These are phyloP conservation scores for Huntiella moniliformis DNA, from an alignment of 2,329 filamentous ascomycete species.

Conservation along the genomic window DNA sequence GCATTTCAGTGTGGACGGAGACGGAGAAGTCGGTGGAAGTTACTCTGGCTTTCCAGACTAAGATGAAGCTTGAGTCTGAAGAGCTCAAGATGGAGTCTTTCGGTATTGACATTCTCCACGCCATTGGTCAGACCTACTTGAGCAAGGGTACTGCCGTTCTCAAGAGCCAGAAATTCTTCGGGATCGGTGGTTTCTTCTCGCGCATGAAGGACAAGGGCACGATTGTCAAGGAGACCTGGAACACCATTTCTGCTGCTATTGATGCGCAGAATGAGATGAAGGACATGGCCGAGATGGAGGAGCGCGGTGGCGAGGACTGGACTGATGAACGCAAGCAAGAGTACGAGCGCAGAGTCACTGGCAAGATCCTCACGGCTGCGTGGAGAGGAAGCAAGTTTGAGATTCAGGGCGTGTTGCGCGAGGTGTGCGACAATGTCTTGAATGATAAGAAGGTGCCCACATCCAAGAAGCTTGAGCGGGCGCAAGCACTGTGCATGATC, in stretches of 20 bases:
- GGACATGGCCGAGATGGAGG: conserved; percentile 93
- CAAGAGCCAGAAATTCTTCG: conserved; percentile 91
- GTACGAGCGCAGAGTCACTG: conserved; percentile 87
- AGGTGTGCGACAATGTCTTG: conserved; percentile 80
- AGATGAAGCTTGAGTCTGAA: conserved; percentile 86
- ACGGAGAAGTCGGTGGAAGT: conserved; percentile 78
- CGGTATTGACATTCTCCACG: conserved; percentile 85
- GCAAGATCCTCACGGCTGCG: conserved; percentile 91
- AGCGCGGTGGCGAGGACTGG: conserved; percentile 91
- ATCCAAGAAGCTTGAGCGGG: conserved; percentile 74
- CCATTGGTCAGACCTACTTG: conserved; percentile 79
- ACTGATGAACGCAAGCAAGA: conserved; percentile 93
- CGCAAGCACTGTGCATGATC: conserved; percentile 71
- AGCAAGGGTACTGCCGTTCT: conserved; percentile 74
- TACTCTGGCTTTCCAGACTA: conserved; percentile 77
- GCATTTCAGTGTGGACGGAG: conserved; percentile 89
- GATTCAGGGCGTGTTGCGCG: conserved; percentile 85
- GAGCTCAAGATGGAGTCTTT: conserved; percentile 99
- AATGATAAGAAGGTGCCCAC: conserved; percentile 61
- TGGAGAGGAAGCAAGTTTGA: conserved; percentile 96
- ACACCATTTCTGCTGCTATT: conserved; percentile 87
- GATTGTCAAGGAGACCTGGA: conserved; percentile 96
- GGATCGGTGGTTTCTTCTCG: conserved; percentile 86
- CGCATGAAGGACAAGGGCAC: conserved; percentile 92
- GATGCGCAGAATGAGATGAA: conserved; percentile 97